Conservation (phyloP, 208 protist genomes). For the Herpetomonas samuelpessoai region DNA sequence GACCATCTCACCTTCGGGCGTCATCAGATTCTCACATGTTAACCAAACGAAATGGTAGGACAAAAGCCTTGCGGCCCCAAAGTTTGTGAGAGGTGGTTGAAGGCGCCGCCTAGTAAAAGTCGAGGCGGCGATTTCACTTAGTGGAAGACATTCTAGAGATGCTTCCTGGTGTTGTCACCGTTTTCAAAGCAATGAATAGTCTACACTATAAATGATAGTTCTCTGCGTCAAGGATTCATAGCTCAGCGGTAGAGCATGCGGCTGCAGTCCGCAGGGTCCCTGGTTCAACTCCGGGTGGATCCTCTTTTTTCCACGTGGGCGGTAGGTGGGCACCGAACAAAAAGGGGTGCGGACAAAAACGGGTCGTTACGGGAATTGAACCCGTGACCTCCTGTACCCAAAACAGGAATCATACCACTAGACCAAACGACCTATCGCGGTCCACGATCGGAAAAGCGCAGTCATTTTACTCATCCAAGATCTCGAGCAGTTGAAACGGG, state of each 20-base stretch:
- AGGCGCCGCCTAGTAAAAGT: conserved; percentile 72
- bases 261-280: conserved; percentile 94
- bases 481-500: conserved; percentile 3
- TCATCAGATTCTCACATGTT: neutral
- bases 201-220: no score
- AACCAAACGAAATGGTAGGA: no score
- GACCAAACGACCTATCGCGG: conserved; percentile 75
- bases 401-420: conserved; percentile 94
- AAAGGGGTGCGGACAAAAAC: no score
- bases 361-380: conserved; percentile 92
- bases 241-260: conserved; percentile 94
- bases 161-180: neutral
- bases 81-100: conserved; percentile 24
- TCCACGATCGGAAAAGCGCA: neutral
- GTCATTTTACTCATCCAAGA: neutral
- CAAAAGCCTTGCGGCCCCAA: conserved; percentile 20
- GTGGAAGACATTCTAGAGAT: neutral
- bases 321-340: no score
- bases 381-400: conserved; percentile 92
- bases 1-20: conserved; percentile 23
- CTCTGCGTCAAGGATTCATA: conserved; percentile 92
- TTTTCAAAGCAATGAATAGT: neutral
- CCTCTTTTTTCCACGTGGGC: conserved; percentile 32
- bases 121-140: conserved; percentile 44
- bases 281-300: conserved; percentile 95